These are phyloP conservation scores for Elaeagnus macrophylla DNA, from an alignment of 306 rosid genomes.

Conservation along the genomic window DNA sequence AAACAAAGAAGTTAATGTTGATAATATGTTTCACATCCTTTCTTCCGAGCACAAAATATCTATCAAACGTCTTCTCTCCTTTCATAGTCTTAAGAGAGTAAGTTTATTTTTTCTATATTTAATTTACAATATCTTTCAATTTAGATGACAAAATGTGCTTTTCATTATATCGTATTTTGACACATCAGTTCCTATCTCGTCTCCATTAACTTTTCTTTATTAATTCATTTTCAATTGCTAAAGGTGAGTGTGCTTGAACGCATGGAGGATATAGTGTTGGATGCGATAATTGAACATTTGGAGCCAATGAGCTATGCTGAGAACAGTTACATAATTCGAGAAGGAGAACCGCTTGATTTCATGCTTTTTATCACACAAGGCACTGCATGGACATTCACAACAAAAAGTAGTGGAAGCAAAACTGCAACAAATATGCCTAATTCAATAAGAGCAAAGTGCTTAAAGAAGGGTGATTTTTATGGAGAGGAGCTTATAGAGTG, in stretches of 20 bases:
- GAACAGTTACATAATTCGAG: constrained; percentile 4
- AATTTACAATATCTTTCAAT: background rate
- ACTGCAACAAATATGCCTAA: too few relatives aligned
- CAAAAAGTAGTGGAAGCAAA: background rate
- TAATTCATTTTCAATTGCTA: background rate
- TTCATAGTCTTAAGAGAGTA: constrained; percentile 46
- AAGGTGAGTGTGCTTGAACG: constrained; percentile 7
- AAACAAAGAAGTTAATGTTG: constrained; percentile 16
- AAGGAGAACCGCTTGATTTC: constrained; percentile 17
- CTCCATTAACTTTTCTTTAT: too few relatives aligned
- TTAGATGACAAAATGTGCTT: background rate
- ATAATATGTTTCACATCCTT: constrained; percentile 42
- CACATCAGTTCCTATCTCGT: too few relatives aligned
- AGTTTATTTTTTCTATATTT: constrained; percentile 2
- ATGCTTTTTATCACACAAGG: constrained; percentile 18
- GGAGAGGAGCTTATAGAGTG: background rate
- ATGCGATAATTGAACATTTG: constrained; percentile 1
- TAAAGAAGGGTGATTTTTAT: background rate
- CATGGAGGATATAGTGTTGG: background rate
- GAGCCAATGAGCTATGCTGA: constrained; percentile 13
- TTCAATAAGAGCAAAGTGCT: background rate
- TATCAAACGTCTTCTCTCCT: constrained; percentile 54
- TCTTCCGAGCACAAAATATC: constrained; percentile 56
- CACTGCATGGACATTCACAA: constrained; percentile 1
- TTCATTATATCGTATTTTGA: too few relatives aligned